Evolutionary conservation across 2,329 filamentous ascomycete genomes (phyloP), one percentile per base, ranked within the genome.

Genomic region (Pseudovirgaria hyperparasitica): DNA sequence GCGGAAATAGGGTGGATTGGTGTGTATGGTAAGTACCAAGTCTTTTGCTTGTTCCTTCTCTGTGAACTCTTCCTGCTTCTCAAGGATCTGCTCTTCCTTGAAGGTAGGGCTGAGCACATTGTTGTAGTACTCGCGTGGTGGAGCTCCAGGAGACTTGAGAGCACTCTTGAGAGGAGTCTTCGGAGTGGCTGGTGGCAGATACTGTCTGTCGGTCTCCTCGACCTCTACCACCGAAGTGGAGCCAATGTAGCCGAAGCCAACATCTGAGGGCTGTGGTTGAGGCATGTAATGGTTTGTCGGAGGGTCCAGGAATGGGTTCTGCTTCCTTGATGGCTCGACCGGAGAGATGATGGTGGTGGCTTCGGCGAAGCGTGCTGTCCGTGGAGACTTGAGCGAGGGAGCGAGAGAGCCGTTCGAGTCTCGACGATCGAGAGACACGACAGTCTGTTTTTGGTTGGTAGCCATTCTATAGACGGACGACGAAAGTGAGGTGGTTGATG

Each of bases 31-130:
- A 67, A 82, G 54, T 72, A 94, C 87, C 53, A 94, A 48, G 53
- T 96, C 87, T 45, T 75, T 76, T 17, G 71, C 80, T 58, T 96
- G 87, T 50, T 87, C 72, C 58, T 85, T 82, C 32, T 93, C 86
- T 0, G 87, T 87, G 35, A 65, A 54, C 30, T 67, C 67, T 52
- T 96, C 87, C 31, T 76, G 70, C 63, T 87, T 86, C 60, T 94
- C 87, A 17, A 96, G 60, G 4, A 80, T 57, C 26, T 87, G 73
- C 58, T 94, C 87, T 58, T 96, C 82, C 27, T 71, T 68, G 54
- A 94, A 96, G 0, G 86, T 94, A 21, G 87, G 86, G 57, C 85
- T 94, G 38, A 93, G 60, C 12, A 82, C 80, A 52, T 87, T 90
- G 39, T 66, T 63, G 28, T 86, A 59, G 35, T 68, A 71, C 9